These are phyloP conservation scores for Curvularia sp. DNA, from an alignment of 2,329 filamentous ascomycete genomes.

Conservation along the genomic window DNA sequence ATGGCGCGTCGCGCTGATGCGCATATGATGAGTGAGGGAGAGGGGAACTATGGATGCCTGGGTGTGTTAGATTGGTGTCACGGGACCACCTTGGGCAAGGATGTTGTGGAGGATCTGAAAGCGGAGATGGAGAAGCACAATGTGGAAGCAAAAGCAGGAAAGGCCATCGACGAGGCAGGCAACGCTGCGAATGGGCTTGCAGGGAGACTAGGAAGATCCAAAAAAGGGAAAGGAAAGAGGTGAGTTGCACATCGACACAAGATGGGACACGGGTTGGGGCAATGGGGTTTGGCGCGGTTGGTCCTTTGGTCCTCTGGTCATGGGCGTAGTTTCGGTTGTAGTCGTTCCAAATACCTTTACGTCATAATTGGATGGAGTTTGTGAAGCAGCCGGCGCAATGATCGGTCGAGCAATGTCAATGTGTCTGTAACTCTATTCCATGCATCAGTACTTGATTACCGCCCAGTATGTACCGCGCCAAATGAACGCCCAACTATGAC, in stretches of 20 bases:
- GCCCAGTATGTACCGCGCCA: conserved; percentile 30
- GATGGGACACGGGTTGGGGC: neutral
- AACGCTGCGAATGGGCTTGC: conserved; percentile 41
- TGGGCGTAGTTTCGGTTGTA: conserved; percentile 8
- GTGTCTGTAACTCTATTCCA: conserved; percentile 38
- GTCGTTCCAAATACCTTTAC: conserved; percentile 16
- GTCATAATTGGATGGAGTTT: conserved; percentile 10
- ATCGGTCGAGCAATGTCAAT: conserved; percentile 26
- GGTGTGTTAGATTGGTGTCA: conserved; percentile 59
- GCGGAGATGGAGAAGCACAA: conserved; percentile 64
- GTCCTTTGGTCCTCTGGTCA: conserved; percentile 3
- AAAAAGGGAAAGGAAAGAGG: conserved; percentile 39
- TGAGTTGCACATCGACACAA: conserved; percentile 14
- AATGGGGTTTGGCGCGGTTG: conserved; percentile 5
- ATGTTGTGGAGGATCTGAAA: conserved; percentile 62
- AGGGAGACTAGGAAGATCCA: conserved; percentile 35
- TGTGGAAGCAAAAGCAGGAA: conserved; percentile 53
- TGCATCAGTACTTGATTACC: conserved; percentile 39
- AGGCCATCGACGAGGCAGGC: conserved; percentile 45
- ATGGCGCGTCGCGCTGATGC: conserved; percentile 65
- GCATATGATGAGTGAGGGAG: conserved; percentile 64
- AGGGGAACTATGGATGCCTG: conserved; percentile 68
- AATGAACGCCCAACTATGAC: conserved; percentile 39
- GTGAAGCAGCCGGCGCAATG: conserved; percentile 18
- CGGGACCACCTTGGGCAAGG: conserved; percentile 59